Base-by-base conservation (phyloP, 2,329 filamentous ascomycete genomes). In the Hypoxylon sp. region DNA sequence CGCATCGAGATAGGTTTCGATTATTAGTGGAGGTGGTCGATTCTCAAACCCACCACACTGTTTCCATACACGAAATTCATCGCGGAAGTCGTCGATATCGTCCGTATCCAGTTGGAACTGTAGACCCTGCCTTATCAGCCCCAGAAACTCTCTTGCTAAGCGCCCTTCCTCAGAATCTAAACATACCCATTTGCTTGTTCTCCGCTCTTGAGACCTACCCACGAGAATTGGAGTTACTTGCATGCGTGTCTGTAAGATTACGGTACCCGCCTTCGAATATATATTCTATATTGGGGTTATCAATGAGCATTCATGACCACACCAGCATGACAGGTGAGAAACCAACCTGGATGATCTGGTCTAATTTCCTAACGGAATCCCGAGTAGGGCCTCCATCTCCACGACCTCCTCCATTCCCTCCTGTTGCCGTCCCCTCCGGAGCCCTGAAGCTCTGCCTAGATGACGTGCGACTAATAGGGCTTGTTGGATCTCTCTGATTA, bases 61-160 rank as follows among this genome's bases (percentile, higher is more conserved):
- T 80, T 91, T 95, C 94, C 94, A 99, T 64, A 89, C 85, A 74
- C 87, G 87, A 70, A 98, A 87, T 71, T 96, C 92, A 72, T 97
- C 91, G 75, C 88, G 86, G 77, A 97, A 94, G 67, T 92, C 90
- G 77, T 97, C 93, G 70, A 95, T 95, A 75, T 99, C 96, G 74
- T 97, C 92, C 48, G 97, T 91, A 73, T 97, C 92, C 74, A 98
- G 90, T 84, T 97, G 97, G 82, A 98, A 99, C 96, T 98, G 76
- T 50, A 54, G 33, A 59, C 29, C 14, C n/a, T 9, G 46, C 2
- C 31, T 42, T 37, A 37, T 75, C 39, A 74, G 71, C 48, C 51
- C 22, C 24, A 39, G 48, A 31, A 54, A n/a, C 5, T 17, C 57
- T n/a, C 29, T 17, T 39, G 26, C 17, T 37, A 61, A 3, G 44